Evolutionary conservation across 2,329 filamentous ascomycete species (phyloP).

Genomic region (Shiraia sp.): DNA sequence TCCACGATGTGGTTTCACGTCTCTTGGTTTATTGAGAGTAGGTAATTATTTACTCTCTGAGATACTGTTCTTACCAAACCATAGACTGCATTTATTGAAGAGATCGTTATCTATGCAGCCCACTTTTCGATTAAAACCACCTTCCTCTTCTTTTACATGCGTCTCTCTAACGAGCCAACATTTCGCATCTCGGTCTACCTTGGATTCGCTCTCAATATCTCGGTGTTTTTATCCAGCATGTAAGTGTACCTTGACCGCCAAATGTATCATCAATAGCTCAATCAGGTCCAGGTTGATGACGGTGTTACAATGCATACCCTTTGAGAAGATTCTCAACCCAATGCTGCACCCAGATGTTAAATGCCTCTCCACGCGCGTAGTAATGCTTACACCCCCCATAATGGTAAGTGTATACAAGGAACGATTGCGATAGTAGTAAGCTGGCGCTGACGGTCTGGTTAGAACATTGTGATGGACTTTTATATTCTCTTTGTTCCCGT

Average conservation of each 20-base stretch:
- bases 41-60: too few relatives aligned
- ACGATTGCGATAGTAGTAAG: too few relatives aligned
- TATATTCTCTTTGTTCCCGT: slow-evolving; percentile 29
- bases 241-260: too few relatives aligned
- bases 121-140: slow-evolving; percentile 40
- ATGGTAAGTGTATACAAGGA: slow-evolving; percentile 20
- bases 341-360: slow-evolving; percentile 23
- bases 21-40: too few relatives aligned
- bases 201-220: slow-evolving; percentile 29
- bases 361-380: slow-evolving; percentile 29
- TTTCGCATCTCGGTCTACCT: slow-evolving; percentile 29
- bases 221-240: slow-evolving; percentile 31
- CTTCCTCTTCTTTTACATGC: slow-evolving; percentile 43
- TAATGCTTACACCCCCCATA: slow-evolving; percentile 31
- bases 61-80: too few relatives aligned
- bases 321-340: slow-evolving; percentile 34
- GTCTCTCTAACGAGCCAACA: slow-evolving; percentile 22
- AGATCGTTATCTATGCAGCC: slow-evolving; percentile 36
- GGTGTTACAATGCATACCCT: slow-evolving; percentile 36
- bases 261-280: background rate
- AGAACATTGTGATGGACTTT: slow-evolving; percentile 25
- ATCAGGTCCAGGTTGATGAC: slow-evolving; percentile 21
- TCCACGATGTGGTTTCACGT: too few relatives aligned
- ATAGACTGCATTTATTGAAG: slow-evolving; percentile 34
- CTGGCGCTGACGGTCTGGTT: too few relatives aligned